These are phyloP conservation scores for Aspergillus taichungensis DNA, from an alignment of 495 filamentous ascomycete genomes.

Conservation along the genomic window DNA sequence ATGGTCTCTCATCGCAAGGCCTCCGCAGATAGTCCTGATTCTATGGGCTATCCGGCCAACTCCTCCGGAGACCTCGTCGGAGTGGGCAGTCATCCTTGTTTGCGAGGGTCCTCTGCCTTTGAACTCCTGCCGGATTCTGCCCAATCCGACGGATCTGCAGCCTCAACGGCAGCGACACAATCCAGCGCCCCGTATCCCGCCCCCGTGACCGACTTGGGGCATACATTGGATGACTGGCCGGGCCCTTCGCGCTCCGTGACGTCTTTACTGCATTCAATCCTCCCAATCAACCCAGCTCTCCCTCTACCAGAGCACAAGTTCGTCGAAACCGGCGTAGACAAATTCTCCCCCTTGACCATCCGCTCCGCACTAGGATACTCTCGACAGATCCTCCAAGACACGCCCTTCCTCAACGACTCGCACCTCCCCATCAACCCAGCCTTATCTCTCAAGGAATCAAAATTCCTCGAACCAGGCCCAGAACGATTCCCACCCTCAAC, in stretches of 20 bases:
- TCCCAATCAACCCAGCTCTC: constrained; percentile 27
- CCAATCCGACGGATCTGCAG: constrained; percentile 9
- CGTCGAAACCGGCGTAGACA: background rate
- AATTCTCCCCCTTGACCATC: constrained; percentile 6
- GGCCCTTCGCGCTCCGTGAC: constrained; percentile 8
- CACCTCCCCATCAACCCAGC: constrained; percentile 33
- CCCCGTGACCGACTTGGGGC: constrained; percentile 6
- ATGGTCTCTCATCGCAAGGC: no score
- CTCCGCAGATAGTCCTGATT: no score
- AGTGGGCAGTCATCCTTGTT: constrained; percentile 14
- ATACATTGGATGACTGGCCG: constrained; percentile 9
- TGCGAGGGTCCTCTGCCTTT: background rate
- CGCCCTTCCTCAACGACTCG: constrained; percentile 20
- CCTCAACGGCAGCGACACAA: constrained; percentile 9
- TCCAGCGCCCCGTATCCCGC: constrained; percentile 10
- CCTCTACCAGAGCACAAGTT: constrained; percentile 6
- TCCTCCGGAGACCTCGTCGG: constrained; percentile 13
- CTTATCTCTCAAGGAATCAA: constrained; percentile 6
- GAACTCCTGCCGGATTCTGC: constrained; percentile 1
- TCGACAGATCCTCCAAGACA: constrained; percentile 9
- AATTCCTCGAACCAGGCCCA: background rate
- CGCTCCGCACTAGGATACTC: constrained; percentile 10
- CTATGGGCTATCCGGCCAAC: no score
- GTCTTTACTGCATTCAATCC: constrained; percentile 14
- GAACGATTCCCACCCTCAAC: constrained; percentile 5